phyloP scores from a whole-genome alignment of 2,329 filamentous ascomycete species.

The Cercospora zeae-maydis region DNA sequence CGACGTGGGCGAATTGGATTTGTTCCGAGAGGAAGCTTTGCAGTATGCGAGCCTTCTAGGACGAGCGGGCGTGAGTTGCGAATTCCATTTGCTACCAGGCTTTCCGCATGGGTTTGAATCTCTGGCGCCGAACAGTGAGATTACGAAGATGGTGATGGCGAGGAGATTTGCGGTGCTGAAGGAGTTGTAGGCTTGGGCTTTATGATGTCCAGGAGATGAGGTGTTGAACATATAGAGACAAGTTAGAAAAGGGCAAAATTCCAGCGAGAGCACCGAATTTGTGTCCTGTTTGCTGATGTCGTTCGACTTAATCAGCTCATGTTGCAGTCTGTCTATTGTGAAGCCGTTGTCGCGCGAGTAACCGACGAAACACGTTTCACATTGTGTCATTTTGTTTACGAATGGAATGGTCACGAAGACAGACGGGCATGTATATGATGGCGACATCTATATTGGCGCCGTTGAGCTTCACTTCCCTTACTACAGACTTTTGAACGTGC shows the following conservation, averaged over 20 bases:
- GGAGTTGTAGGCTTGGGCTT: neutral
- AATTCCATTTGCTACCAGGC: conserved; percentile 47
- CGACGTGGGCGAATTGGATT: conserved; percentile 44
- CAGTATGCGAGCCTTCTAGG: conserved; percentile 42
- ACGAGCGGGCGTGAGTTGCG: conserved; percentile 42
- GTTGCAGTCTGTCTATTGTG: too few species aligned
- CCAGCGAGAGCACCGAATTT: too few species aligned
- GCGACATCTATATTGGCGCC: too few species aligned
- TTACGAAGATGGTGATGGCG: conserved; percentile 8
- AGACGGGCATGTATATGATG: too few species aligned
- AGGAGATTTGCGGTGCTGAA: conserved; percentile 6
- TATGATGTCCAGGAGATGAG: neutral
- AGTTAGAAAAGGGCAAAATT: too few species aligned
- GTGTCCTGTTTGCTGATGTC: too few species aligned
- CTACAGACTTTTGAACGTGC: neutral
- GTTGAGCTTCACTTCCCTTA: too few species aligned
- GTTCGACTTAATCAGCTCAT: too few species aligned
- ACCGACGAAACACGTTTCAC: too few species aligned
- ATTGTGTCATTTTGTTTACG: too few species aligned
- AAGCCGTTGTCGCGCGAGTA: too few species aligned
- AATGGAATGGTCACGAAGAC: too few species aligned
- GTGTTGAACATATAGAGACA: neutral
- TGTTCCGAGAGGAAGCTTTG: conserved; percentile 44
- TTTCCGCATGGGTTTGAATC: conserved; percentile 43
- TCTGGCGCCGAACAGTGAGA: conserved; percentile 19